Evolutionary conservation across 768 basidiomycete genomes (phyloP), one percentile per base, ranked within the genome.

Genomic region (Clitopilus hobsonii): DNA sequence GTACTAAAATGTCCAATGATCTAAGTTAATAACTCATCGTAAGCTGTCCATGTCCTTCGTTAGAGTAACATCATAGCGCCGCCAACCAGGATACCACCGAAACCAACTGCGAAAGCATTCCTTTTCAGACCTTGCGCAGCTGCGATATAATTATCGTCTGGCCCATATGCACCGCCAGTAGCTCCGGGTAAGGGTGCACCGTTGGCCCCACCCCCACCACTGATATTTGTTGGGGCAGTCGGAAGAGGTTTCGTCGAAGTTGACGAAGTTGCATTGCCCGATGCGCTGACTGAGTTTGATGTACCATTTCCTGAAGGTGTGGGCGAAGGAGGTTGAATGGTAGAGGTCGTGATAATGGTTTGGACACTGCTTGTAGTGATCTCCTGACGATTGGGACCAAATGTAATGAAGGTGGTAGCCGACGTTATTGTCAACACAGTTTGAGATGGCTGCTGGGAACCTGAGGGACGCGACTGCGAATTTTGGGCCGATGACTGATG

Each of bases 121-220:
- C 70, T 63, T 36, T 73, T 72, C 32, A 85, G 71, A 1, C 74
- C 68, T 2, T 71, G 61, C 6, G 82, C 88, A 11, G 75, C 79
- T 25, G 85, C 79, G 58, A 83, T 84, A 69, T 84, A 89, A 52
- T 74, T 67, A 62, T 91, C 88, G 48, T 76, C 74, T 48, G 88
- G 88, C n/a, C 88, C 88, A 57, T 76, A 86, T 29, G 78, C 68
- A 27, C 85, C 85, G 24, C 81, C 69, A 4, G 65, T 49, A 38
- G 69, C 76, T 20, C 87, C 88, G 23, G 88, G 88, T 45, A 71
- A 67, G 8, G 88, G 88, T 2, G 88, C 88, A 23, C 81, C 82
- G 25, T 69, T 61, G 3, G 69, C 54, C 13, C 79, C 72, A 27
- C 75, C 85, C 10, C 85, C 87, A 29, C 79, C 86, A 25, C 76